Conservation (phyloP, 164 flowering plant genomes). For the Magnolia sinica region DNA sequence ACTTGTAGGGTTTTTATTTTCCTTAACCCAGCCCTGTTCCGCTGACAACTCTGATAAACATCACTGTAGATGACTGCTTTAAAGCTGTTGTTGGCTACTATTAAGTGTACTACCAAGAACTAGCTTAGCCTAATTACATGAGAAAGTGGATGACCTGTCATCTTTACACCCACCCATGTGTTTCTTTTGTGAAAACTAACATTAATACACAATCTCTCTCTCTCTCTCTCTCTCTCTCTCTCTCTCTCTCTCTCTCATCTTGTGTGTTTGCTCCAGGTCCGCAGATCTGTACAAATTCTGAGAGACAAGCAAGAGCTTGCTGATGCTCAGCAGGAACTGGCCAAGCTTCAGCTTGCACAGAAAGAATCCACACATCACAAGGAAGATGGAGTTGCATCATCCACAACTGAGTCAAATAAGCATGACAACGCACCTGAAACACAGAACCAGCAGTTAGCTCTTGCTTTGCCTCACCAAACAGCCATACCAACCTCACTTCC, state of each 20-base stretch:
- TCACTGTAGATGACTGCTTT: no score
- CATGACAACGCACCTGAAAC: slow-evolving; percentile 44
- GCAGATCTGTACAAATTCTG: slow-evolving; percentile 82
- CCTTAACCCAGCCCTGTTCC: no score
- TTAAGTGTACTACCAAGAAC: not conserved
- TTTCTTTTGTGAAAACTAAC: not conserved
- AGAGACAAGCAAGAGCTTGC: slow-evolving; percentile 97
- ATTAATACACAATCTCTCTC: not conserved
- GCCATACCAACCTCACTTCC: slow-evolving; percentile 38
- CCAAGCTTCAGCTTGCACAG: slow-evolving; percentile 79
- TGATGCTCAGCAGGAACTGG: slow-evolving; percentile 89
- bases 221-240: not conserved
- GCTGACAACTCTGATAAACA: no score
- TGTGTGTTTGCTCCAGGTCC: slow-evolving; percentile 49
- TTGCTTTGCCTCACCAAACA: slow-evolving; percentile 71
- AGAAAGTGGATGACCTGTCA: not conserved
- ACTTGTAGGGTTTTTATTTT: no score
- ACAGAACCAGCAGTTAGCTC: slow-evolving; percentile 76
- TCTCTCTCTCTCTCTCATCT: not conserved
- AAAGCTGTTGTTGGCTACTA: no score
- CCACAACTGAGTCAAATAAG: slow-evolving; percentile 34
- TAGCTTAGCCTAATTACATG: not conserved
- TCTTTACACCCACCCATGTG: not conserved
- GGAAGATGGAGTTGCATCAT: slow-evolving; percentile 38
- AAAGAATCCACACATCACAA: slow-evolving; percentile 41